phyloP scores from a whole-genome alignment of 805 yeast species.

The Maudiozyma bulderi region DNA sequence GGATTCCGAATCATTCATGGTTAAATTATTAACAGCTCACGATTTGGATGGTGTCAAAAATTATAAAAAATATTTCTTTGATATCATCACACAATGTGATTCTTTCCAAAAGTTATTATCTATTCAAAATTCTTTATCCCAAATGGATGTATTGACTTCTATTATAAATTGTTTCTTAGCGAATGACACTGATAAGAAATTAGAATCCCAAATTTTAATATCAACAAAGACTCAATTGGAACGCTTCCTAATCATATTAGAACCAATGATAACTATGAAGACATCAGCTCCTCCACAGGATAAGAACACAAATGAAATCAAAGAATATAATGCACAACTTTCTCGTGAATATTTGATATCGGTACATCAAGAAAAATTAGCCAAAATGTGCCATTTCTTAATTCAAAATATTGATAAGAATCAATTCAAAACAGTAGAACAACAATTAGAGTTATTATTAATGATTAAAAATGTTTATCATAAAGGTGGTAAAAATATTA shows the following conservation, averaged over 20 bases:
- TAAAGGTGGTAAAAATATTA: constrained; percentile 42
- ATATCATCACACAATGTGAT: constrained; percentile 16
- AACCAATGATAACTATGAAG: constrained; percentile 13
- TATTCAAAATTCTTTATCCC: constrained; percentile 48
- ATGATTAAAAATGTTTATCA: constrained; percentile 18
- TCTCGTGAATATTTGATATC: background rate
- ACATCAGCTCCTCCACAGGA: no score
- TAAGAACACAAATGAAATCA: background rate
- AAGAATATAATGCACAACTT: background rate
- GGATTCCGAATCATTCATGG: constrained; percentile 13
- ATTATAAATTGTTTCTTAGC: constrained; percentile 37
- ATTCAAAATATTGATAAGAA: constrained; percentile 23
- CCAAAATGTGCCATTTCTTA: constrained; percentile 61
- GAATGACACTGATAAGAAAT: no score
- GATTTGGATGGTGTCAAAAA: constrained; percentile 3
- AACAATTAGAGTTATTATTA: constrained; percentile 32
- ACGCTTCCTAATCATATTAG: constrained; percentile 13
- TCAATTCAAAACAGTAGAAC: constrained; percentile 11
- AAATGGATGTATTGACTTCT: constrained; percentile 24
- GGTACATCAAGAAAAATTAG: constrained; percentile 47
- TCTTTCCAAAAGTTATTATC: constrained; percentile 16
- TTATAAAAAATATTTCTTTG: constrained; percentile 8
- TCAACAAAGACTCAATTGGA: constrained; percentile 17
- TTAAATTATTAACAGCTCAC: constrained; percentile 13
- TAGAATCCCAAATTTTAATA: constrained; percentile 4